Evolutionary conservation across 2,329 filamentous ascomycete genomes (phyloP).

Genomic region (Fusarium succisae): DNA sequence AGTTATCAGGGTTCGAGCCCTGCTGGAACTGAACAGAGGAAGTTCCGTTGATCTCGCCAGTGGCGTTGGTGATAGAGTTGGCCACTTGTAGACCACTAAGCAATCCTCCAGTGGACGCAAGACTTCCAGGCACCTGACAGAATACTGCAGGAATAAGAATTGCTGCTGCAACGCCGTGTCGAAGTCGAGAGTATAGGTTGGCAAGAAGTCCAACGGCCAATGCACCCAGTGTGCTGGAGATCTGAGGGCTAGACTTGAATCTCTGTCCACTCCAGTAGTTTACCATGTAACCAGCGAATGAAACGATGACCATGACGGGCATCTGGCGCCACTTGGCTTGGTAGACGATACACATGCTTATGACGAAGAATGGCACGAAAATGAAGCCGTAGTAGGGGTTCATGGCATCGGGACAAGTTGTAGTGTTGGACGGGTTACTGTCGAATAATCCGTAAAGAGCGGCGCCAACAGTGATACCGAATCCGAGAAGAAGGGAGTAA

Average conservation of each 20-base stretch:
- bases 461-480: slow-evolving; percentile 75
- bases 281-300: slow-evolving; percentile 77
- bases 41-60: slow-evolving; percentile 48
- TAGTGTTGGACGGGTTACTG: slow-evolving; percentile 57
- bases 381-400: slow-evolving; percentile 64
- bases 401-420: slow-evolving; percentile 56
- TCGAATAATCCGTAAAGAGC: slow-evolving; percentile 71
- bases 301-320: slow-evolving; percentile 79
- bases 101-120: slow-evolving; percentile 58
- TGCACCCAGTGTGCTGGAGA: slow-evolving; percentile 80
- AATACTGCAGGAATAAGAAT: slow-evolving; percentile 60
- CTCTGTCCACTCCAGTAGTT: slow-evolving; percentile 76
- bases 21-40: slow-evolving; percentile 36
- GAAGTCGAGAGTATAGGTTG: slow-evolving; percentile 75
- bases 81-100: slow-evolving; percentile 57
- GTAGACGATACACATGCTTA: slow-evolving; percentile 79
- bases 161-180: slow-evolving; percentile 61
- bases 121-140: slow-evolving; percentile 58
- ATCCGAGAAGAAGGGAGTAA: slow-evolving; percentile 77
- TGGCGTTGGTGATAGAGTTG: slow-evolving; percentile 55
- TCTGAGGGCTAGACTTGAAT: slow-evolving; percentile 76
- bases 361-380: slow-evolving; percentile 77
- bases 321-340: slow-evolving; percentile 85
- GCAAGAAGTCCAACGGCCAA: slow-evolving; percentile 80
- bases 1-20: slow-evolving; percentile 44